A percentile compares a stretch with the other conserved stretches of the same genome.
These are phyloP conservation scores for Chlorencoelia australis DNA, from an alignment of 2,329 filamentous ascomycete species.

Conservation along the genomic window DNA sequence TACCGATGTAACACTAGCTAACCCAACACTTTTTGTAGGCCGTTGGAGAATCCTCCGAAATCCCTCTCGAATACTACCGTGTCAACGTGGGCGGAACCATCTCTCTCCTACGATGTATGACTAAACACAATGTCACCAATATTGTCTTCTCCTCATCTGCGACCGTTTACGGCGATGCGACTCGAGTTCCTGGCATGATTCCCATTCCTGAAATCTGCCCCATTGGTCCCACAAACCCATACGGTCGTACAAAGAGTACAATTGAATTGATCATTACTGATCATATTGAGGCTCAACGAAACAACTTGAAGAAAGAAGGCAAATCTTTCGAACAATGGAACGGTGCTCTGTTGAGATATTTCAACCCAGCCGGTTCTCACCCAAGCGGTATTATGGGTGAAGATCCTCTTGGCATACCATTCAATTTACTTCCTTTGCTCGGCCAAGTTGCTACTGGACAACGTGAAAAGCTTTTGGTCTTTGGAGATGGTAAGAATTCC, in stretches of 20 bases:
- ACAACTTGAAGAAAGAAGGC: conserved; percentile 69
- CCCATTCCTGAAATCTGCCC: conserved; percentile 96
- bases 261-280: conserved; percentile 91
- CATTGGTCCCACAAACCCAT: conserved; percentile 92
- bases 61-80: conserved; percentile 93
- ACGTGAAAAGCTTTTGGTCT: conserved; percentile 86
- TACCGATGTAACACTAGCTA: not conserved
- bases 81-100: conserved; percentile 94
- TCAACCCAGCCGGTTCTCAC: conserved; percentile 93
- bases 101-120: conserved; percentile 76
- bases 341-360: conserved; percentile 86
- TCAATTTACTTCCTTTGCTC: conserved; percentile 87
- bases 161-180: conserved; percentile 97
- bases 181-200: conserved; percentile 94
- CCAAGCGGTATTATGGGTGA: conserved; percentile 96
- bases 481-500: conserved; percentile 65
- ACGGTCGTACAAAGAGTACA: conserved; percentile 90
- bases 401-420: conserved; percentile 90
- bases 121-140: conserved; percentile 82
- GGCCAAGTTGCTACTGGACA: conserved; percentile 95
- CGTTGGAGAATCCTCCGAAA: conserved; percentile 89
- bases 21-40: conserved; percentile 44
- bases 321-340: conserved; percentile 80
- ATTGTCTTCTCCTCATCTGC: conserved; percentile 98
- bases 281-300: conserved; percentile 76